Evolutionary conservation across 164 flowering plant species (phyloP).

Genomic region (Annona cherimola): DNA sequence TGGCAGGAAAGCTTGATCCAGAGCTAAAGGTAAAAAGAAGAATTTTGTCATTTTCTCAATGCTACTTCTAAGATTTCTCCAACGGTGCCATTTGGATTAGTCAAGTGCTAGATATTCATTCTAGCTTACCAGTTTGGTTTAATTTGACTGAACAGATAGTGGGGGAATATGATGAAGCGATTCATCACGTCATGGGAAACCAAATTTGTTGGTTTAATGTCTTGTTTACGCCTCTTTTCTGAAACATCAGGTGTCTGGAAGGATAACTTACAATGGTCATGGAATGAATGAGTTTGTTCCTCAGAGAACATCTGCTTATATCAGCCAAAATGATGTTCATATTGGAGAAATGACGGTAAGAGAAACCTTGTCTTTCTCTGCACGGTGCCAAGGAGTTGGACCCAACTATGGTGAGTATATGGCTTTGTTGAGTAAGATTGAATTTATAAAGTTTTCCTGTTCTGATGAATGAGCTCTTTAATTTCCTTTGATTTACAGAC

Average conservation of each 20-base stretch:
- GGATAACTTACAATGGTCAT: slow-evolving; percentile 65
- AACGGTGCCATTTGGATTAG: neutral
- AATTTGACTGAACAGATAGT: neutral
- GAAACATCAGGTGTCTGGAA: slow-evolving; percentile 38
- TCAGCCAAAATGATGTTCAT: slow-evolving; percentile 59
- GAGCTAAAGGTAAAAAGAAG: slow-evolving; percentile 30
- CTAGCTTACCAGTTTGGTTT: neutral
- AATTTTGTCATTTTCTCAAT: neutral
- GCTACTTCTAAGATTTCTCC: neutral
- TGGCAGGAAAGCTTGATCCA: slow-evolving; percentile 38
- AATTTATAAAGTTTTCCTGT: too few relatives aligned
- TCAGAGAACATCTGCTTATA: slow-evolving; percentile 58
- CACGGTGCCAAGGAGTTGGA: slow-evolving; percentile 66
- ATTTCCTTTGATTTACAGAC: slow-evolving; percentile 25
- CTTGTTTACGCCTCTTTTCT: neutral
- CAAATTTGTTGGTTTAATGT: neutral
- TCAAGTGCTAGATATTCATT: neutral
- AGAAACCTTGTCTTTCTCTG: slow-evolving; percentile 54
- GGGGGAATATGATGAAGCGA: neutral
- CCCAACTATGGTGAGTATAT: slow-evolving; percentile 35
- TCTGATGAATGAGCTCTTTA: neutral
- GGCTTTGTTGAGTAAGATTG: neutral
- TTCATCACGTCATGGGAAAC: neutral
- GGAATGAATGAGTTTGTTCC: slow-evolving; percentile 64
- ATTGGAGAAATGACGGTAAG: slow-evolving; percentile 60